Percentiles rank a stretch among this genome's conserved stretches.
These are phyloP conservation scores for Penicillium polonicum DNA, from an alignment of 2,329 filamentous ascomycete genomes.

Conservation along the genomic window DNA sequence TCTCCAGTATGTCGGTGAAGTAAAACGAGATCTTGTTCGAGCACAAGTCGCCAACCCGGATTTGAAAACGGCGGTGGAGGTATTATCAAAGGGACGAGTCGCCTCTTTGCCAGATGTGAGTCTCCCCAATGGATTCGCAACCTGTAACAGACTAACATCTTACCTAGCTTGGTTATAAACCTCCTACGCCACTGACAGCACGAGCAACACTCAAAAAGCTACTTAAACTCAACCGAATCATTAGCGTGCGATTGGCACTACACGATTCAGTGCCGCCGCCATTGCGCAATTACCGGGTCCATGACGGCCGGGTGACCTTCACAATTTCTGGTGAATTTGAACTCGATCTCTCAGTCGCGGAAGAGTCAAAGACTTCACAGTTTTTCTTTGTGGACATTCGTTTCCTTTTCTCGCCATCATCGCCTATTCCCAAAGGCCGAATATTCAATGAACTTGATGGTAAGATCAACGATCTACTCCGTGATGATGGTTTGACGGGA, in stretches of 20 bases:
- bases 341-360: constrained; percentile 84
- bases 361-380: constrained; percentile 77
- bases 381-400: constrained; percentile 95
- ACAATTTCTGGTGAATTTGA: constrained; percentile 81
- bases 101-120: constrained; percentile 76
- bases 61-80: constrained; percentile 80
- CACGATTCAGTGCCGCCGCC: constrained; percentile 78
- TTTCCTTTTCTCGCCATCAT: constrained; percentile 72
- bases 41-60: constrained; percentile 86
- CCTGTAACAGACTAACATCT: constrained; percentile 18
- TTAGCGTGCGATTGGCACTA: constrained; percentile 79
- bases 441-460: constrained; percentile 67
- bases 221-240: constrained; percentile 76
- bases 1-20: constrained; percentile 63
- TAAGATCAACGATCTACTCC: constrained; percentile 69
- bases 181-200: constrained; percentile 67
- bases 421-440: constrained; percentile 60
- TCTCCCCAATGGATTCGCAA: constrained; percentile 20
- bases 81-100: constrained; percentile 75
- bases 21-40: constrained; percentile 69
- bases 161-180: constrained; percentile 69
- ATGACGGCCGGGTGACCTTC: constrained; percentile 88
- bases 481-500: constrained; percentile 68
- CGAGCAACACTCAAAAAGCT: constrained; percentile 72
- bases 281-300: constrained; percentile 74